A percentile compares a stretch with the other conserved stretches of the same genome.
Evolutionary conservation across 257 asterid species (phyloP).

Genomic region (Plectranthus barbatus): DNA sequence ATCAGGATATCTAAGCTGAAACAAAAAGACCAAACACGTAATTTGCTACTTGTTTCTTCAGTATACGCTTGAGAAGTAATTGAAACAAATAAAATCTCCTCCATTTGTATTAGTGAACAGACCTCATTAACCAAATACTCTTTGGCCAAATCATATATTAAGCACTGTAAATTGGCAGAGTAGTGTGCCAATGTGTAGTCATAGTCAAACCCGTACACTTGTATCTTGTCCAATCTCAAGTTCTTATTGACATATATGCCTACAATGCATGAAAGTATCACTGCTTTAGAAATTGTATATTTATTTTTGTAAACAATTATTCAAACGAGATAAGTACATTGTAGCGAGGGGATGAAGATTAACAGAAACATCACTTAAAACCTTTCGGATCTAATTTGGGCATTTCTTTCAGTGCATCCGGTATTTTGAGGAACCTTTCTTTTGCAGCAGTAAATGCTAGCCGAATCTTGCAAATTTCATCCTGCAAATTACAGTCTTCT

Average conservation of each 20-base stretch:
- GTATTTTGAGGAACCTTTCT: slow-evolving; percentile 56
- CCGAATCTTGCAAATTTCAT: slow-evolving; percentile 53
- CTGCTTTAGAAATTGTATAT: background rate
- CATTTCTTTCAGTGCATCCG: slow-evolving; percentile 62
- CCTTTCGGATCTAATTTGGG: slow-evolving; percentile 88
- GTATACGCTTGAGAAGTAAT: background rate
- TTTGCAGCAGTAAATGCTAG: slow-evolving; percentile 55
- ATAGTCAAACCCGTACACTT: slow-evolving; percentile 92
- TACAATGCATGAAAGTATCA: slow-evolving; percentile 30
- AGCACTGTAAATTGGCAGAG: slow-evolving; percentile 71
- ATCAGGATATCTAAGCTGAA: slow-evolving; percentile 87
- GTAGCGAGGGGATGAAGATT: background rate
- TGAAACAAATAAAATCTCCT: background rate
- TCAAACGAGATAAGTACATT: background rate
- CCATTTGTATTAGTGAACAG: slow-evolving; percentile 20
- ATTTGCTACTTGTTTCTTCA: background rate
- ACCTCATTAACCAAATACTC: slow-evolving; percentile 92
- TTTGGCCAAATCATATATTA: slow-evolving; percentile 88
- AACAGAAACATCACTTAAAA: slow-evolving; percentile 7
- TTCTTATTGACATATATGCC: slow-evolving; percentile 87
- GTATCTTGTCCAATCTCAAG: slow-evolving; percentile 77
- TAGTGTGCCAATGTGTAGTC: slow-evolving; percentile 98
- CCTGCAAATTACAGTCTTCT: slow-evolving; percentile 27
- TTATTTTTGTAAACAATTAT: background rate
- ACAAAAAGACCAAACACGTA: background rate